These are phyloP conservation scores for Plasmodium knowlesi DNA, from an alignment of 169 alveolate species.

Conservation along the genomic window DNA sequence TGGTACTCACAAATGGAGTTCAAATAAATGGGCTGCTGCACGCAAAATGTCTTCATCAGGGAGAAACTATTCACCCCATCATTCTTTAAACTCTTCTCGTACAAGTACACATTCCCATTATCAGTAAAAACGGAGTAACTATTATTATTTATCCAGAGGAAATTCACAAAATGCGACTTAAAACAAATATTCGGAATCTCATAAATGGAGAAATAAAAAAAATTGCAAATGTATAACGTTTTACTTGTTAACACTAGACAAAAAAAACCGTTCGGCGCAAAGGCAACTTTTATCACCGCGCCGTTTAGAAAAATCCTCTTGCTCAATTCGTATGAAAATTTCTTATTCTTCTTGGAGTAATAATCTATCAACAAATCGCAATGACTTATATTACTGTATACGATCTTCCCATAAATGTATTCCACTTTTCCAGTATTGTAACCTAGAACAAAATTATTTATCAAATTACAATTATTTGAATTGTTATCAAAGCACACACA, in stretches of 20 bases:
- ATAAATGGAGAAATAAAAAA: conserved; percentile 61
- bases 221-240: conserved; percentile 60
- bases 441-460: conserved; percentile 56
- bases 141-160: conserved; percentile 65
- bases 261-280: conserved; percentile 72
- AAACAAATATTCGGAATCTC: conserved; percentile 40
- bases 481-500: conserved; percentile 74
- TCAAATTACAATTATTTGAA: conserved; percentile 65
- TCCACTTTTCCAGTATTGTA: conserved; percentile 64
- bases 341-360: conserved; percentile 63
- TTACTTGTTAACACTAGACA: conserved; percentile 69
- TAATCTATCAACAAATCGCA: conserved; percentile 75
- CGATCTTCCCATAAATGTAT: conserved; percentile 66
- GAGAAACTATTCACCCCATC: conserved; percentile 51
- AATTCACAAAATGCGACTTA: conserved; percentile 57
- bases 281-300: conserved; percentile 44
- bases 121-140: conserved; percentile 29
- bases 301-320: conserved; percentile 63
- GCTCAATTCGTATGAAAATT: conserved; percentile 66
- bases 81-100: conserved; percentile 48
- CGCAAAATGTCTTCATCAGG: conserved; percentile 22
- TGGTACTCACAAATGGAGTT: conserved; percentile 71
- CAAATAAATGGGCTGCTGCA: conserved; percentile 34
- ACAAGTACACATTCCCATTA: conserved; percentile 54
- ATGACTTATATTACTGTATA: conserved; percentile 68